These are phyloP conservation scores for Elsinoe australis DNA, from an alignment of 2,329 filamentous ascomycete species.

Conservation along the genomic window DNA sequence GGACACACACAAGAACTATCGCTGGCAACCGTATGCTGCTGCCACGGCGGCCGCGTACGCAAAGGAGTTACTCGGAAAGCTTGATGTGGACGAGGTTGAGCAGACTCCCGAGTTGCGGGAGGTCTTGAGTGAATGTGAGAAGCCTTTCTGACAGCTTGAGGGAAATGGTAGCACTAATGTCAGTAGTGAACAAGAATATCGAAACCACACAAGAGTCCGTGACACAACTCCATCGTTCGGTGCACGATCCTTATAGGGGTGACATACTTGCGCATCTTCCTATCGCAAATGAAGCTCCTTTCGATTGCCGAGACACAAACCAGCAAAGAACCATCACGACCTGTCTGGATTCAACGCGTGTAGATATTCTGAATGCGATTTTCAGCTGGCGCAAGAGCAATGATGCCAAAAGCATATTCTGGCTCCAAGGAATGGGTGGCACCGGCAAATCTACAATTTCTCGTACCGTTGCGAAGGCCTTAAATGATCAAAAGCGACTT, in stretches of 20 bases:
- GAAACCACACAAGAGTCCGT: neutral
- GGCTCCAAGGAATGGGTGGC: slow-evolving; percentile 29
- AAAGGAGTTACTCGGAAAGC: slow-evolving; percentile 19
- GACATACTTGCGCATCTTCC: neutral
- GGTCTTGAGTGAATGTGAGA: neutral
- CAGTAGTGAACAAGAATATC: neutral
- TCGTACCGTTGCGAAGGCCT: slow-evolving; percentile 25
- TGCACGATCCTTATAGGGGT: neutral
- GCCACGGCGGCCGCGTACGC: slow-evolving; percentile 23
- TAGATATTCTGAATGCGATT: neutral
- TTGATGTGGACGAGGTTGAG: neutral
- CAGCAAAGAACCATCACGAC: neutral
- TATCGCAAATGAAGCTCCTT: neutral
- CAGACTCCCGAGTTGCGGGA: neutral
- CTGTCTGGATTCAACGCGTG: neutral
- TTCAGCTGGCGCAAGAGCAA: neutral
- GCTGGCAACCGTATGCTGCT: slow-evolving; percentile 24
- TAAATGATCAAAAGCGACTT: slow-evolving; percentile 17
- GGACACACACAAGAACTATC: slow-evolving; percentile 25
- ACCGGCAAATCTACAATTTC: slow-evolving; percentile 32
- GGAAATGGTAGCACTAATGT: neutral
- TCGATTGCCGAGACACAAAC: neutral
- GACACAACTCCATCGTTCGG: neutral
- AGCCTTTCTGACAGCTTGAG: neutral
- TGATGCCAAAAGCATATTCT: slow-evolving; percentile 24